Conservation (phyloP, 108 stramenopile species). For the Chaetoceros tenuissimus region DNA sequence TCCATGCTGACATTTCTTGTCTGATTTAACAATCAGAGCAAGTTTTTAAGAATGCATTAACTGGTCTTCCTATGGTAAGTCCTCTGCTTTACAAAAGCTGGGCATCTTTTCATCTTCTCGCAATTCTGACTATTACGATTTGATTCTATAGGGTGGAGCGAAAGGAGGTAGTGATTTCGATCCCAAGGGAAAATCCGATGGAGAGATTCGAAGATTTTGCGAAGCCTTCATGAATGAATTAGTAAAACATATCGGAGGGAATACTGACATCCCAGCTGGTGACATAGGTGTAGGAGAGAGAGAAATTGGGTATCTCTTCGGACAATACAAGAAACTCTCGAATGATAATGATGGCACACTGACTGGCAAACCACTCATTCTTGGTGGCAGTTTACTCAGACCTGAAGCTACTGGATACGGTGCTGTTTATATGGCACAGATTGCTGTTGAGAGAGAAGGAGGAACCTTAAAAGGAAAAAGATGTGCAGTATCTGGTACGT, state of each 20-base stretch:
- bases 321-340: constrained; percentile 47
- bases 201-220: constrained; percentile 70
- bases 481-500: constrained; percentile 54
- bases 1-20: no score
- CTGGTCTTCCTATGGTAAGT: constrained; percentile 53
- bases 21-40: no score
- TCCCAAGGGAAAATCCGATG: constrained; percentile 72
- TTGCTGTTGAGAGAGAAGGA: constrained; percentile 50
- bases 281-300: constrained; percentile 81
- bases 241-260: constrained; percentile 51
- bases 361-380: constrained; percentile 58
- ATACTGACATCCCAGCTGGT: constrained; percentile 78
- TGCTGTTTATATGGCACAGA: constrained; percentile 55
- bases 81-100: no score
- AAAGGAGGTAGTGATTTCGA: constrained; percentile 78
- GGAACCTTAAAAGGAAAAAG: constrained; percentile 33
- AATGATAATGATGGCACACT: constrained; percentile 37
- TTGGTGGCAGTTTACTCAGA: constrained; percentile 58
- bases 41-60: constrained; percentile 77
- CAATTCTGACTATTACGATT: no score
- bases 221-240: constrained; percentile 78
- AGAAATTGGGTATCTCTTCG: constrained; percentile 78
- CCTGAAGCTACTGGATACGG: constrained; percentile 79
- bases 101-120: neutral
- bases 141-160: constrained; percentile 33